Evolutionary conservation across 1,284 basidiomycete genomes (phyloP), one percentile per base, ranked within the genome.

Genomic region (Tylopilus orsonianus): DNA sequence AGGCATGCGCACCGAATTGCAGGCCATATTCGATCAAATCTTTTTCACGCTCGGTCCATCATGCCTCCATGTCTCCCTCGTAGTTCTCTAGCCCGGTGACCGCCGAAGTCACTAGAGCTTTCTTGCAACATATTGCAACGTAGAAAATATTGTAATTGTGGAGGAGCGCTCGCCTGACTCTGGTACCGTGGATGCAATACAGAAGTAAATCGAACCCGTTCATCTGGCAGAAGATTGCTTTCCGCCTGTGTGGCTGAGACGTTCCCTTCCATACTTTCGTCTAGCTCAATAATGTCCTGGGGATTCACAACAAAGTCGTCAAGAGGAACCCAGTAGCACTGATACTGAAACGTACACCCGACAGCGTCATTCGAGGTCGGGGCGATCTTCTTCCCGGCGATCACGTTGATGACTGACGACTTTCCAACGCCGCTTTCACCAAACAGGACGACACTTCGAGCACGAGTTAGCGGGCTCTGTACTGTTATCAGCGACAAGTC

Each of bases 11-110:
- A 38, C 61, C 55, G 39, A 71, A 68, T 10, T 41, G 49, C 57
- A 64, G 56, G 5, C 63, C 63, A 34, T 65, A 55, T 40, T 42
- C 58, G 19, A 47, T 44, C 27, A 65, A 39, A 37, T 66, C 65
- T 30, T 52, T 49, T 46, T 61, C 56, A 18, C 71, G 61, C 38
- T 55, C 53, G 13, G 22, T 30, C 69, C 66, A 71, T 67, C 66
- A 68, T 3, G 24, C 19, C 10, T 69, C 65, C 67, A 69, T 69
- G 2, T 63, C 47, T 35, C 40, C 55, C 33, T 63, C 55, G 8
- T 67, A 64, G 36, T 69, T 57, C 51, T 68, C 69, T n/a, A 71
- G 52, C n/a, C 56, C 58, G 10, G 66, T 70, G 13, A 68, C 56
- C 9, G 70, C 53, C 43, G 66, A 46, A n/a, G 62, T 64, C 8